These are phyloP conservation scores for Globisporangium splendens DNA, from an alignment of 352 stramenopile genomes.

Conservation along the genomic window DNA sequence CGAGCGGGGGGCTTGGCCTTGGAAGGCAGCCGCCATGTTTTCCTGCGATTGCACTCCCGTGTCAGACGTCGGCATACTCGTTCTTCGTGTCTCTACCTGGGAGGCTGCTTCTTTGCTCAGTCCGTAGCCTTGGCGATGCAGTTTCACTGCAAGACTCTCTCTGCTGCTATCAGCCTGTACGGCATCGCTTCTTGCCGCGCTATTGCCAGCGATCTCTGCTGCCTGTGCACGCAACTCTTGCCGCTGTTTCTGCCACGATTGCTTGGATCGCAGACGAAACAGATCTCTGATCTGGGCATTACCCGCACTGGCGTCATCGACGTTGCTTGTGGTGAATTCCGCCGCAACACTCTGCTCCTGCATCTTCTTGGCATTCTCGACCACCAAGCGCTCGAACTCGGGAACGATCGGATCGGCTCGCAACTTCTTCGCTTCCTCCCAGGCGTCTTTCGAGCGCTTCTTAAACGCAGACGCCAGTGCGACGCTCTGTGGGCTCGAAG, in stretches of 20 bases:
- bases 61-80: background rate
- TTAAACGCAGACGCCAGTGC: conserved; percentile 43
- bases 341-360: conserved; percentile 13
- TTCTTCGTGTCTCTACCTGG: background rate
- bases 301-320: conserved; percentile 5
- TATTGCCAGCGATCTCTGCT: conserved; percentile 12
- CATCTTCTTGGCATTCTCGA: conserved; percentile 15
- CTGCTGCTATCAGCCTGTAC: background rate
- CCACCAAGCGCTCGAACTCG: conserved; percentile 24
- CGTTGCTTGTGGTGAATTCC: conserved; percentile 7
- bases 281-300: background rate
- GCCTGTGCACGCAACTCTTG: conserved; percentile 35
- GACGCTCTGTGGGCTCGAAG: conserved; percentile 21
- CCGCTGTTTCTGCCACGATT: conserved; percentile 62
- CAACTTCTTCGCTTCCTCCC: conserved; percentile 41
- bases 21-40: background rate
- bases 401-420: conserved; percentile 42
- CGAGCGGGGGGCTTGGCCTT: conserved; percentile 13
- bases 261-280: conserved; percentile 57
- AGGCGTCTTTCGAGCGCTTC: conserved; percentile 34
- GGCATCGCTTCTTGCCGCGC: background rate
- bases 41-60: background rate
- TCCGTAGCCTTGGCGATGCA: conserved; percentile 54
- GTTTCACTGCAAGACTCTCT: conserved; percentile 36
- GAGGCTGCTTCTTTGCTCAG: conserved; percentile 18